Evolutionary conservation across 1,139 yeast species (phyloP), one percentile per base, ranked within the genome.

Genomic region (Kodamaea alishanica): DNA sequence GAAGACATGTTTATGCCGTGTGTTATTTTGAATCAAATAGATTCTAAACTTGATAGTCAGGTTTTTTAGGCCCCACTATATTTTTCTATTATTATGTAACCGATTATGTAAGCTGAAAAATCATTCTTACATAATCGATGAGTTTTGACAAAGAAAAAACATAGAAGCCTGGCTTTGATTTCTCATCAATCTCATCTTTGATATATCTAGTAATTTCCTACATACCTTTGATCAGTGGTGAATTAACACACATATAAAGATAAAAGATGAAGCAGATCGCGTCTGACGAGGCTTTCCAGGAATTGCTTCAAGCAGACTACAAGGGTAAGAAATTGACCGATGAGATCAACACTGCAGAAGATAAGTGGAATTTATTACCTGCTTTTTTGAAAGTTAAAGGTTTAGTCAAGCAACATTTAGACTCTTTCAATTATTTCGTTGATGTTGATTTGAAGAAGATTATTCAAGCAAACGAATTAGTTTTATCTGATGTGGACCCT

Each of bases 331-430:
- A 75, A 40, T 63, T 90, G 44, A 79, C 95, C 1, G 99, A 92
- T 65, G 87, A 86, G 49, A 84, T 92, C 59, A 80, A 80, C 52
- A 88, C 97, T 0, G 95, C 95, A 9, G 71, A 84, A 55, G 99
- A 92, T 63, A 92, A 92, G 63, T 92, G 99, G 99, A 84, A 92
- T 52, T 70, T 92, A 40, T 66, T 92, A 33, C 99, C 99, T 0
- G 98, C 98, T 0, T 92, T 92, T 57, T 69, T 92, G 45, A 89
- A 89, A 57, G 96, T 94, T 33, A 92, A 92, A 60, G 99, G 99
- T 38, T 70, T 92, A 37, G 97, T 92, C 34, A 92, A 94, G 56
- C 99, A 92, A 66, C 98, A 92, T 69, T 70, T 94, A 56, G 98
- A 92, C 57, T 92, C 98, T 11, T 92, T 89, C 73, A 90, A 92